Evolutionary conservation across 169 alveolate genomes (phyloP), one percentile per base, ranked within the genome.

Genomic region (Plasmodium gallinaceum): DNA sequence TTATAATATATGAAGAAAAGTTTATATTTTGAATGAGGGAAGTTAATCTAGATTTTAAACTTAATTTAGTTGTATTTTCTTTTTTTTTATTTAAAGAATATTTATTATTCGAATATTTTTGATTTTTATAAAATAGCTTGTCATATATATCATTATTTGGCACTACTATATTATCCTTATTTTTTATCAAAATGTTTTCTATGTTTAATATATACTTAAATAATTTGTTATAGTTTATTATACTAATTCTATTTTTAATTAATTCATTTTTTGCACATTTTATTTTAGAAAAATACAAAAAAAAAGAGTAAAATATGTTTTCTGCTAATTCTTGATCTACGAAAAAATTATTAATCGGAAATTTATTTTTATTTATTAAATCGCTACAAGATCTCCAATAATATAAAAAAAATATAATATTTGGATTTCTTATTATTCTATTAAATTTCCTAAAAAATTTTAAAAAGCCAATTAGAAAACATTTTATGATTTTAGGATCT

Each of bases 351-450:
- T 54, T 54, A 16, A 54, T 54, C 64, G 51, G n/a, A 39, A 78
- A 37, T 9, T 58, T n/a, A 32, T 74, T 74, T 46, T 8, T 61
- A 58, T 60, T 74, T 43, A 58, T 20, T 39, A 74, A 74, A 64
- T 60, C 43, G 16, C 42, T 58, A 37, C 52, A 48, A 57, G 24
- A 65, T 22, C 48, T 78, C 74, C 73, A 57, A 60, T 65, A 78
- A 54, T 78, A 78, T 52, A 78, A 52, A 57, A 78, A 69, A 58
- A 78, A 78, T 65, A 78, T 14, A 64, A 22, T 32, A n/a, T 57
- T 20, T 52, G 89, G 48, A 7, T 16, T 20, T 5, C 37, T 32
- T 37, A 73, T 73, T n/a, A 52, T 22, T 54, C 42, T 73, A n/a
- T 39, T 73, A 22, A 52, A 32, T 73, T 54, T 73, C 24, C 12